Conservation (phyloP, 371 early-diverging fungal species). For the Basidiobolus meristosporus region DNA sequence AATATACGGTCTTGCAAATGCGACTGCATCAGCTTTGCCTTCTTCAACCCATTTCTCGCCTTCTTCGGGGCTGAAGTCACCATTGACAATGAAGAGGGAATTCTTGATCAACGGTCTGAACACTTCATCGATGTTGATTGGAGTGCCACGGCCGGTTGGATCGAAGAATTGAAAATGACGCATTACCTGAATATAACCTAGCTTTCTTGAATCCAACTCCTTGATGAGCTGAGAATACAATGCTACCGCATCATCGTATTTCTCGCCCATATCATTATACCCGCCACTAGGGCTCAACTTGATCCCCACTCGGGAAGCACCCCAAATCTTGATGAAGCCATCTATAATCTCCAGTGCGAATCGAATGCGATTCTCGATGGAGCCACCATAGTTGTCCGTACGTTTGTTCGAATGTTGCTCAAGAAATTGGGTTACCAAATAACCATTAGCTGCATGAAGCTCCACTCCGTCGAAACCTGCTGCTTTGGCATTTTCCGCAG, state of each 20-base stretch:
- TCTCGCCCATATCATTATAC: conserved; percentile 37
- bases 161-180: neutral
- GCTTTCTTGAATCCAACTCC: neutral
- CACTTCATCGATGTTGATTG: neutral
- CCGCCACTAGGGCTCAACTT: conserved; percentile 28
- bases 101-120: neutral
- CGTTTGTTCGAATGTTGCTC: conserved; percentile 22
- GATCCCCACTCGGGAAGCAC: conserved; percentile 39
- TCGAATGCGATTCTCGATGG: conserved; percentile 23
- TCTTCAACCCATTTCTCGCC: neutral
- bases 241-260: conserved; percentile 25
- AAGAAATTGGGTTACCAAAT: conserved; percentile 34
- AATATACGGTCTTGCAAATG: neutral
- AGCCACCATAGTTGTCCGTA: conserved; percentile 35
- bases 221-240: conserved; percentile 34
- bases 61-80: neutral
- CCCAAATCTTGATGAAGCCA: conserved; percentile 59
- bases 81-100: neutral
- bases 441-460: conserved; percentile 46
- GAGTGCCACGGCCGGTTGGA: neutral
- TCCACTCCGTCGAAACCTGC: conserved; percentile 47
- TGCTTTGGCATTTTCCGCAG: neutral
- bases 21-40: neutral
- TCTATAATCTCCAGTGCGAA: conserved; percentile 17
- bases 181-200: conserved; percentile 1